Base-by-base conservation (phyloP, 108 stramenopile species). In the Pinguiococcus pyrenoidosus region DNA sequence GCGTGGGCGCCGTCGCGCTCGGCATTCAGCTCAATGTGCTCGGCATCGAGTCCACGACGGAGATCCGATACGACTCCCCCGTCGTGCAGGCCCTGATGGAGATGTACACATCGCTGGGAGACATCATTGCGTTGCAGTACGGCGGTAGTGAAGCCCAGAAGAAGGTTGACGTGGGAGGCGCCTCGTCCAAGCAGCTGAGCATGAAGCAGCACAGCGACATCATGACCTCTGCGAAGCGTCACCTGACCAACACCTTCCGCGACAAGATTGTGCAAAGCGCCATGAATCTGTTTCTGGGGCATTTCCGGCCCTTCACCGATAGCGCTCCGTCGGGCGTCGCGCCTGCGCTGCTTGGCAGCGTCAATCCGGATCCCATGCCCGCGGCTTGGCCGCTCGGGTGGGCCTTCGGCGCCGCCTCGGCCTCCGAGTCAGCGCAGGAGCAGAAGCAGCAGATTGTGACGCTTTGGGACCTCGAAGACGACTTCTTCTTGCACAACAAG, bases 61-160 rank as follows among this genome's bases (percentile, higher is more conserved):
- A 14, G 53, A 44, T 10, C 13, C 49, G 32, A 10, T 8, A 33
- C 17, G 4, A 38, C 37, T 38, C 4, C 37, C 37, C 4, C 37
- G 75, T 93, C 35, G 83, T 89, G 27, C 68, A 72, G 26, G 77
- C 89, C 39, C 64, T 94, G 32, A 94, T 94, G 64, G 89, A 93
- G 37, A 86, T 98, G 83, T 96, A 91, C 72, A 85, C 86, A 13
- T 89, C 88, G 48, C 76, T 92, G 40, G 96, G 90, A 17, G 96
- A 98, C 64, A 77, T 79, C 51, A 80, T 89, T 34, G 89, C 96
- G 14, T 73, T 98, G 29, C 96, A 98, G 59, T 98, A 98, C 45
- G 96, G 92, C 14, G 96, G 96, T n/a, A 84, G 82, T 25, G 96
- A 93, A 41, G 92, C 96, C 4, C 89, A 98, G 61, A 92, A 94